Percentiles rank a stretch among this genome's conserved stretches.
Evolutionary conservation across 306 rosid genomes (phyloP).

Genomic region (Trifolium repens): DNA sequence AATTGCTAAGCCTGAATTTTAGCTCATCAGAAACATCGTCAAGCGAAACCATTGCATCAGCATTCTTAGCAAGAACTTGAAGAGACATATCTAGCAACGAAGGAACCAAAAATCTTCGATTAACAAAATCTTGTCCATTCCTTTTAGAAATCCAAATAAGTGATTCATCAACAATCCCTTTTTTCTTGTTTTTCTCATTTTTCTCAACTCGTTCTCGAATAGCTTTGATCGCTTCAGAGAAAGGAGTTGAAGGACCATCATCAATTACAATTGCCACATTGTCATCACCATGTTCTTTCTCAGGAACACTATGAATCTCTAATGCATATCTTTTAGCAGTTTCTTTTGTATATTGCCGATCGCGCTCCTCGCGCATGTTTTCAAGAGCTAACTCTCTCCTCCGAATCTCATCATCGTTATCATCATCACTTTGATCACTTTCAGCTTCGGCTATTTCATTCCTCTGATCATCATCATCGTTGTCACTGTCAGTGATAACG

Average conservation of each 20-base stretch:
- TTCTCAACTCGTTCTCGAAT: constrained; percentile 41
- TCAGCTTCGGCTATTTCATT: background rate
- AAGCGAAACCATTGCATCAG: constrained; percentile 71
- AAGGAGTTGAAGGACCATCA: constrained; percentile 65
- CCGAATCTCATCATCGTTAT: background rate
- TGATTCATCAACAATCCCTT: background rate
- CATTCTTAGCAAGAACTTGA: constrained; percentile 57
- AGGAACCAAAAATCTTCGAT: constrained; percentile 46
- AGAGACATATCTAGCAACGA: constrained; percentile 65
- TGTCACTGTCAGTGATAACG: background rate
- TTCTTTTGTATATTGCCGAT: background rate
- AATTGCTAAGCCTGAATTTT: constrained; percentile 60
- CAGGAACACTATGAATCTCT: background rate
- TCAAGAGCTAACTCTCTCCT: background rate
- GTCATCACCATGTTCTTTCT: background rate
- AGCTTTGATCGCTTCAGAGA: constrained; percentile 60
- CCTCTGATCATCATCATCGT: background rate
- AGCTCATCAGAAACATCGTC: constrained; percentile 65
- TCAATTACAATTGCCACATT: constrained; percentile 28
- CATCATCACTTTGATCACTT: background rate
- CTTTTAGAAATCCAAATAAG: constrained; percentile 55
- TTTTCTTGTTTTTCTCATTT: background rate
- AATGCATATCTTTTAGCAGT: background rate
- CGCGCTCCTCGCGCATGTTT: no score
- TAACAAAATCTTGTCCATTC: background rate